Base-by-base conservation (phyloP, 1,139 yeast genomes). In the Meyerozyma sp. region DNA sequence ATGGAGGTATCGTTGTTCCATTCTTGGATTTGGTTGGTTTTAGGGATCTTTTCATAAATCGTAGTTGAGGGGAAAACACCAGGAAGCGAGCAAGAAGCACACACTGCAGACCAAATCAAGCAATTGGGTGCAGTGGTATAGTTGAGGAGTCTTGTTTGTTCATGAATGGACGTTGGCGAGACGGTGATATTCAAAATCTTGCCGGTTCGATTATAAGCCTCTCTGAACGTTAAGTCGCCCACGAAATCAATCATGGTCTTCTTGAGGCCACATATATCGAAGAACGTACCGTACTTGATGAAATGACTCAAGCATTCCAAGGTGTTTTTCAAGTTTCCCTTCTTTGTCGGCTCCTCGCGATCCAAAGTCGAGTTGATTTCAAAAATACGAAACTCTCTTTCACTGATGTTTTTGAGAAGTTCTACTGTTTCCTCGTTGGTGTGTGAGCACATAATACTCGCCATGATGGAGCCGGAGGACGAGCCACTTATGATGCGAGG, bases 21-120 rank as follows among this genome's bases (percentile, higher is more conserved):
- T 53, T 84, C 83, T 44, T 77, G 79, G 8, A 80, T 70, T 45
- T 75, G 77, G 16, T 83, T 83, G 0, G 95, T 87, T 44, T 71
- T 71, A 2, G 86, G 80, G 53, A 86, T 83, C 62, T 89, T 90
- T 53, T 93, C 97, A 56, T 84, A 83, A 36, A 93, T 81, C 1
- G 93, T 82, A 26, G 90, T 82, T 1, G 96, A 84, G 0, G 95
- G 87, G 60, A 93, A 94, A 2, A 93, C 75, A 1, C 96, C 87
- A 0, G 99, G 98, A 21, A 93, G 75, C 0, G 98, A 84, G 62
- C 98, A 93, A 35, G 96, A 87, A 1, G 98, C 97, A 65, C 97
- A 90, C 1, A 93, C 97, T 0, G 98, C 98, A 1, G 96, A 88
- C 81, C 84, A 77, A 36, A 79, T 69, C 42, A 73, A 61, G 56